Evolutionary conservation across 2,329 filamentous ascomycete species (phyloP), one percentile per base, ranked within the genome.

Genomic region (Calycina herbarum): DNA sequence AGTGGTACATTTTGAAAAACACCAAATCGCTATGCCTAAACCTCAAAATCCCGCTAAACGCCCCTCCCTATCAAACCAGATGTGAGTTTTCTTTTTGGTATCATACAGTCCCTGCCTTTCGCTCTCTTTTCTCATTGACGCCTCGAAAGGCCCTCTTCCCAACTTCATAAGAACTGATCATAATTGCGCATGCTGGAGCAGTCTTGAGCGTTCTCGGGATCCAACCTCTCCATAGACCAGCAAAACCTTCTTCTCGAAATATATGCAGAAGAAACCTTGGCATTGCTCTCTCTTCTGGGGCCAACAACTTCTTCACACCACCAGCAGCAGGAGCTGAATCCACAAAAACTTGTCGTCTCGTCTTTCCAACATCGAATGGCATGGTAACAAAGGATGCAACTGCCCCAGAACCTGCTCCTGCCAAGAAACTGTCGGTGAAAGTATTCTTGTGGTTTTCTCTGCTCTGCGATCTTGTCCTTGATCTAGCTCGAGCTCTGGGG

Each of bases 151-250:
- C 89, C 77, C 91, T 89, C 83, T 99, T 99, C 61, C 95, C 94
- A 45, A 98, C 86, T 78, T 99, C 95, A 77, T 98, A 99, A 76
- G 90, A 97, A 76, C 92, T 96, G 76, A 99, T 98, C 95, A 99
- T 99, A 76, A 99, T 98, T 33, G 95, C 95, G 78, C 95, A 99
- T 0, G 94, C 93, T 0, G 95, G 95, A 1, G 95, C 94, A 5
- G 99, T 94, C 77, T 98, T 98, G 67, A 98, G 82, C 71, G 93
- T 96, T 48, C 95, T 85, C 0, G 95, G 93, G 29, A 93, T 89
- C 92, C 94, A 97, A 56, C 95, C 95, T 72, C 84, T 91, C 86
- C 96, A 98, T 5, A 99, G 80, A 0, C 95, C 95, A 1, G 85
- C 76, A 17, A 88, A 76, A 1, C 95, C 95, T 78, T 98, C 94